Conservation (phyloP, 331 rosid genomes). For the Pyracantha coccinea region DNA sequence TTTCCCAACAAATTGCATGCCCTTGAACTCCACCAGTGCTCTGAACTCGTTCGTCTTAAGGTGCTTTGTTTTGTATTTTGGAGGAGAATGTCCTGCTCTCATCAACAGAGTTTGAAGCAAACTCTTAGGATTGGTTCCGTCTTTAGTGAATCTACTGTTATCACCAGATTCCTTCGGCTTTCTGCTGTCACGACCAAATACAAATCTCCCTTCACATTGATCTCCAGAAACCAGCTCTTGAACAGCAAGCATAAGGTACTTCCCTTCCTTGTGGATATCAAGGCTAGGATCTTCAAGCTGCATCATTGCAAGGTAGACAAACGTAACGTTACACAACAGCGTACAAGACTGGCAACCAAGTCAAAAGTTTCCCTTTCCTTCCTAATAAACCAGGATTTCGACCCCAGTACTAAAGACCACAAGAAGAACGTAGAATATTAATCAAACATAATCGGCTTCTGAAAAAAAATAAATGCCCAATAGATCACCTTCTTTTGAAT, state of each 20-base stretch:
- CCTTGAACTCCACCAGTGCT: conserved; percentile 91
- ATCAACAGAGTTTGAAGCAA: conserved; percentile 83
- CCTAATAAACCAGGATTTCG: background rate
- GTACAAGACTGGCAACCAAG: background rate
- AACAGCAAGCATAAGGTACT: conserved; percentile 77
- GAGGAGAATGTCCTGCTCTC: conserved; percentile 96
- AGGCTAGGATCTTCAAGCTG: conserved; percentile 84
- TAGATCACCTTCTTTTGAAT: conserved; percentile 72
- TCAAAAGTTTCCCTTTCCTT: background rate
- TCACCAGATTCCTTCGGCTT: conserved; percentile 46
- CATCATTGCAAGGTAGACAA: conserved; percentile 7
- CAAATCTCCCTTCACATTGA: conserved; percentile 95
- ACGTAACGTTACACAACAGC: background rate
- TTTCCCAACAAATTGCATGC: conserved; percentile 97
- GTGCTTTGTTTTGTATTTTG: conserved; percentile 89
- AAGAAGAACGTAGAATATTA: background rate
- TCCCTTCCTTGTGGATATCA: conserved; percentile 87
- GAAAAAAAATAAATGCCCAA: background rate
- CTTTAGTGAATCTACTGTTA: conserved; percentile 61
- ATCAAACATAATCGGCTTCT: background rate
- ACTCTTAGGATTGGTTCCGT: conserved; percentile 90
- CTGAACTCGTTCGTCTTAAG: conserved; percentile 92
- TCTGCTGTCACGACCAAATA: conserved; percentile 81
- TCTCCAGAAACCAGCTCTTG: conserved; percentile 84
- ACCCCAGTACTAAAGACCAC: background rate